Evolutionary conservation across 1,139 yeast genomes (phyloP), one percentile per base, ranked within the genome.

Genomic region (Pichia inconspicua): DNA sequence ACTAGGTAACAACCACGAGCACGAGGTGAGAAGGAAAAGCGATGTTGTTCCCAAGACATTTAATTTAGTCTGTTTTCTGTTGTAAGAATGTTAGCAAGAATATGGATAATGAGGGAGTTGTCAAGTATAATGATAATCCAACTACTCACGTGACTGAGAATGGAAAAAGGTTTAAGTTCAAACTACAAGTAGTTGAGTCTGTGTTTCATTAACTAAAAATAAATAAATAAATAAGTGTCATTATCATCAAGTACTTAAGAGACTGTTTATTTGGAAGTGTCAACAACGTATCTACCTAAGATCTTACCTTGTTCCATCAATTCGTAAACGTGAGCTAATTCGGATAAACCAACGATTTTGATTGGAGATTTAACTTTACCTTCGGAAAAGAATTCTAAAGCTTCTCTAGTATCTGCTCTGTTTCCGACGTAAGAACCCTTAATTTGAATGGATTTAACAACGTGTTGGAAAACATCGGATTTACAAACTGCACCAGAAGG

Each of bases 341-440:
- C 78, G 50, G 80, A 72, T 58, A 82, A 72, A 35, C 84, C 82
- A 53, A 78, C 84, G 63, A 84, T 63, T 70, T 75, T 77, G 68
- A 81, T 78, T 57, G 88, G 84, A 55, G 85, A 75, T 60, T 73
- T 70, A 64, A 84, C 82, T 63, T 77, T 71, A 54, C 92, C 92
- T 59, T 86, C 75, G 52, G 73, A 57, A 66, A 80, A 82, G 74
- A 83, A 83, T 59, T 82, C 85, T 57, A 84, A 68, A 52, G 92
- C 90, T 68, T 84, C 92, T 58, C 80, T 77, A 51, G 88, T 73
- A 66, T 84, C 92, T 52, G 82, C 82, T 67, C 90, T 79, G 75
- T 82, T 83, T 57, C 92, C 92, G 53, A 84, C 92, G 63, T 82
- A 82, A 46, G 90, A 82, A 55, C 90, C 92, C 63, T 73, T 77